Evolutionary conservation across 257 asterid species (phyloP).

Genomic region (Solanum virginianum): DNA sequence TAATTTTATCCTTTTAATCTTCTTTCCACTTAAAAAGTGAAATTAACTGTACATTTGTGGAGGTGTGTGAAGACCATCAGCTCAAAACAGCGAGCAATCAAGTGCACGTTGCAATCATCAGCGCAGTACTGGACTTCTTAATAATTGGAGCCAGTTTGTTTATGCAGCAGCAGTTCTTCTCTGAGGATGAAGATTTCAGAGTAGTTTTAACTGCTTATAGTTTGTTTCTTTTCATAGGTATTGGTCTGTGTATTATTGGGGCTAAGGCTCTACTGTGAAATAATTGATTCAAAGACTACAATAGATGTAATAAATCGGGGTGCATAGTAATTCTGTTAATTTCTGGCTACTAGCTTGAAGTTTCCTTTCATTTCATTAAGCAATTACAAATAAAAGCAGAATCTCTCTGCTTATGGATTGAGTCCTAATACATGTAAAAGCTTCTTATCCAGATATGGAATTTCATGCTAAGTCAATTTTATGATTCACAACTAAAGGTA

Average conservation of each 20-base stretch:
- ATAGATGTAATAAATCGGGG: not conserved
- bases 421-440: not conserved
- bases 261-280: not conserved
- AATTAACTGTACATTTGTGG: constrained; percentile 45
- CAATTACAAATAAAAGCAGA: not conserved
- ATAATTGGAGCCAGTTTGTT: constrained; percentile 55
- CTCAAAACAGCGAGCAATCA: constrained; percentile 10
- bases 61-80: constrained; percentile 17
- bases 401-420: not conserved
- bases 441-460: not conserved
- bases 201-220: not conserved
- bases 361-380: not conserved
- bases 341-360: not conserved
- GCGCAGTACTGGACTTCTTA: constrained; percentile 66
- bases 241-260: not conserved
- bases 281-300: not conserved
- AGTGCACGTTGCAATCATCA: constrained; percentile 49
- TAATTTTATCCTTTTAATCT: not conserved
- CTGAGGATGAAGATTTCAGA: not conserved
- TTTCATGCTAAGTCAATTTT: not conserved
- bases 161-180: constrained; percentile 24
- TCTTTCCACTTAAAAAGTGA: constrained; percentile 22
- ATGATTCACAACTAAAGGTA: not conserved
- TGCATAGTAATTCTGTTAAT: not conserved
- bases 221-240: not conserved